A percentile compares a stretch with the other conserved stretches of the same genome.
These are phyloP conservation scores for Aspergillus sp. DNA, from an alignment of 2,329 filamentous ascomycete genomes.

Conservation along the genomic window DNA sequence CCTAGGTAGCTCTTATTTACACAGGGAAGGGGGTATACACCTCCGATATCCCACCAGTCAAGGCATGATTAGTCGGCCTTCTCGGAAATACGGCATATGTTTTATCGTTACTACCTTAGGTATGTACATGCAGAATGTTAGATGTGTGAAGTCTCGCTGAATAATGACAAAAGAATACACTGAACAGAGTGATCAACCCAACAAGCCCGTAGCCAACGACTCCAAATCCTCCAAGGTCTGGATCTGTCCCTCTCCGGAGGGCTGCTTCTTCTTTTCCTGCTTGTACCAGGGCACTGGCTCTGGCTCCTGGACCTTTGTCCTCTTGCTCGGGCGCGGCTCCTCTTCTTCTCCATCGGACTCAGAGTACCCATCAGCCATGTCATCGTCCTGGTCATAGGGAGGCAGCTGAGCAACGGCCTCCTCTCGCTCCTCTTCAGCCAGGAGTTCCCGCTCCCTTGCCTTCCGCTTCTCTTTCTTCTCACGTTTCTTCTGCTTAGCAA, in stretches of 20 bases:
- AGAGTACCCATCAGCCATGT: conserved; percentile 14
- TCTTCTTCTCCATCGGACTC: conserved; percentile 25
- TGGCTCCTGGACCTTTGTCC: conserved; percentile 38
- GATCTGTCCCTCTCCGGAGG: conserved; percentile 26
- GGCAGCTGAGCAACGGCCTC: conserved; percentile 33
- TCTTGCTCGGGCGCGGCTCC: conserved; percentile 37
- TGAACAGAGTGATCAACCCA: conserved; percentile 29
- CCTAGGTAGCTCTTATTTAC: too few species aligned
- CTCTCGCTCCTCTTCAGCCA: conserved; percentile 26
- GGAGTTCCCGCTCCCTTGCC: conserved; percentile 38
- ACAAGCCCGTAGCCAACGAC: conserved; percentile 45
- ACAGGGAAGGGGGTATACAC: too few species aligned
- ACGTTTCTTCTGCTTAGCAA: conserved; percentile 70
- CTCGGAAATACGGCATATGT: not conserved
- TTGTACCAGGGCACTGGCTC: conserved; percentile 25
- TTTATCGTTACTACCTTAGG: not conserved
- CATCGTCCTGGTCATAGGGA: conserved; percentile 27
- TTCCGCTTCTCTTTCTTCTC: conserved; percentile 50
- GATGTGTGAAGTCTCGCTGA: not conserved
- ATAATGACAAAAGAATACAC: conserved; percentile 1
- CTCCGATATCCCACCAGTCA: too few species aligned
- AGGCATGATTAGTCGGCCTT: too few species aligned
- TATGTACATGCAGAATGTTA: conserved; percentile 3
- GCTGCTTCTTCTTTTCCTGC: conserved; percentile 27
- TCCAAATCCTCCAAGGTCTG: conserved; percentile 50